Evolutionary conservation across 768 basidiomycete species (phyloP).

Genomic region (Pilatotrama ljubarskyi): DNA sequence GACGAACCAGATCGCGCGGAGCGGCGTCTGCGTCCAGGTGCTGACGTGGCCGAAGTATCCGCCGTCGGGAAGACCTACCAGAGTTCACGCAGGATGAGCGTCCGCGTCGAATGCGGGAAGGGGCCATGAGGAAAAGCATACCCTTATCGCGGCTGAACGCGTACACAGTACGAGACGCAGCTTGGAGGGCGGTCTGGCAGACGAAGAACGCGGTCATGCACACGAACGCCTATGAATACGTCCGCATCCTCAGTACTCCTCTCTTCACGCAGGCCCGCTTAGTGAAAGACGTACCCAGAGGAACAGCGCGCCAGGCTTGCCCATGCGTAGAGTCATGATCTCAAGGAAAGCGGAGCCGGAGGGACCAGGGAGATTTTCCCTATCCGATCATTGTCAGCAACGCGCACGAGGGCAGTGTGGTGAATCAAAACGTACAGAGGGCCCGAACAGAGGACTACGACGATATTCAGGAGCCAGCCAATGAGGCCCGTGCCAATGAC

Average conservation of each 20-base stretch:
- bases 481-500: constrained; percentile 76
- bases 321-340: constrained; percentile 78
- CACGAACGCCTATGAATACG: constrained; percentile 54
- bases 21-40: constrained; percentile 64
- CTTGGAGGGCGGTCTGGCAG: constrained; percentile 78
- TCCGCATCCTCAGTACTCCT: not conserved
- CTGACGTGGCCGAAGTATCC: constrained; percentile 76
- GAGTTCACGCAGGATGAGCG: constrained; percentile 8
- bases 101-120: not conserved
- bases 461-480: constrained; percentile 88
- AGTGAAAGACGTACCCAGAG: constrained; percentile 78
- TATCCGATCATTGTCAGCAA: constrained; percentile 27
- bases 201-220: constrained; percentile 89
- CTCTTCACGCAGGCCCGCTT: too few relatives aligned
- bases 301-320: constrained; percentile 71
- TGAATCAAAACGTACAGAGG: constrained; percentile 51
- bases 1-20: constrained; percentile 75
- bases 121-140: constrained; percentile 28
- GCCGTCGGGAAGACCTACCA: constrained; percentile 75
- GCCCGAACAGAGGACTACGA: constrained; percentile 82
- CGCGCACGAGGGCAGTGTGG: not conserved
- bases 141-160: constrained; percentile 84
- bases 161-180: constrained; percentile 77
- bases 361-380: constrained; percentile 64
- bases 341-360: constrained; percentile 75